These are phyloP conservation scores for Orbilia ellipsospora DNA, from an alignment of 2,329 filamentous ascomycete species.

Conservation along the genomic window DNA sequence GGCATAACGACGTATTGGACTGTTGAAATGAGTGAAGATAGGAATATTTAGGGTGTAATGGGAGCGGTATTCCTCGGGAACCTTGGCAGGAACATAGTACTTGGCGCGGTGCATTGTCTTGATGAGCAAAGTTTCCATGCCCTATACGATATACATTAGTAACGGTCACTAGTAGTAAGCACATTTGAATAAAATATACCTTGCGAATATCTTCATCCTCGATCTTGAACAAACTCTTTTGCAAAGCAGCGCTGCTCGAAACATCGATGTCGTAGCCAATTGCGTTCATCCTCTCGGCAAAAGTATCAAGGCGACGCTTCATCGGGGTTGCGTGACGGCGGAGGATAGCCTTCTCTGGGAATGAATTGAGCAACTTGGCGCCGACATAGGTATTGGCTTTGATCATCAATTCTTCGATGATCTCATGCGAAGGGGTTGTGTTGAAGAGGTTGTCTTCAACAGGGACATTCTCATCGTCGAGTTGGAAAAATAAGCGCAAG, in stretches of 20 bases:
- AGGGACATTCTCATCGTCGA: slow-evolving; percentile 97
- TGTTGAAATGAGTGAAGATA: slow-evolving; percentile 96
- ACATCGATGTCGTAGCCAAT: slow-evolving; percentile 91
- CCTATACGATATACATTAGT: slow-evolving; percentile 63
- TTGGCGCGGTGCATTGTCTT: slow-evolving; percentile 98
- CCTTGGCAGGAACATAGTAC: slow-evolving; percentile 88
- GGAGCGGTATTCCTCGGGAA: slow-evolving; percentile 78
- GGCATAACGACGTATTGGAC: slow-evolving; percentile 91
- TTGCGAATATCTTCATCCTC: slow-evolving; percentile 89
- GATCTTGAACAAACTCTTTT: slow-evolving; percentile 94
- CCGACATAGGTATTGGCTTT: slow-evolving; percentile 92
- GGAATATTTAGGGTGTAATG: slow-evolving; percentile 95
- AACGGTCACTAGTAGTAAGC: slow-evolving; percentile 25
- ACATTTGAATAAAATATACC: slow-evolving; percentile 61
- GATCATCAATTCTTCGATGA: slow-evolving; percentile 94
- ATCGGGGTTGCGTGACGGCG: slow-evolving; percentile 88
- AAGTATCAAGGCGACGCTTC: slow-evolving; percentile 85
- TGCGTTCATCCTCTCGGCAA: slow-evolving; percentile 90
- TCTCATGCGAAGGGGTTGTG: slow-evolving; percentile 85
- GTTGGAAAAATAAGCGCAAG: slow-evolving; percentile 87
- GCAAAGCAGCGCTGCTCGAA: slow-evolving; percentile 86
- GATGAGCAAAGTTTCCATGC: slow-evolving; percentile 94
- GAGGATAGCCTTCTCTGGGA: slow-evolving; percentile 92
- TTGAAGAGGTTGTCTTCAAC: slow-evolving; percentile 97
- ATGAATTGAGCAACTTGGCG: slow-evolving; percentile 78